Evolutionary conservation across 768 basidiomycete genomes (phyloP).

Genomic region (Lenzites betulinus): DNA sequence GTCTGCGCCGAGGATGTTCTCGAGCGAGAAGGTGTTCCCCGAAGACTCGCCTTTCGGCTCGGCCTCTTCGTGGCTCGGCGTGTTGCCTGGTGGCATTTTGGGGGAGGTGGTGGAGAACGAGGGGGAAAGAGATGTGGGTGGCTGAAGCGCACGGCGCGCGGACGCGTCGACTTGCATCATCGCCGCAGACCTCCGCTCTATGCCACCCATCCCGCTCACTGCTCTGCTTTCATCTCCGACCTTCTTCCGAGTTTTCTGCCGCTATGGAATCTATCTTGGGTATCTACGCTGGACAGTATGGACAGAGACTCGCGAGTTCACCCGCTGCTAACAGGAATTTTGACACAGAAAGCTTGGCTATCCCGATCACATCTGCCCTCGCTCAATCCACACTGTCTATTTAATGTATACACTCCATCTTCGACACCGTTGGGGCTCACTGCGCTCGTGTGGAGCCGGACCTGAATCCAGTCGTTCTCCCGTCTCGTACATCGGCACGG

Average conservation of each 20-base stretch:
- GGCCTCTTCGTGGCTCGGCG: background rate
- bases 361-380: no score
- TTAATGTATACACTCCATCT: no score
- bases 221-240: background rate
- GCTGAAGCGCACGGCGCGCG: constrained; percentile 7
- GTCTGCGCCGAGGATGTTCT: constrained; percentile 67
- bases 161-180: background rate
- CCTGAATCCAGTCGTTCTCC: no score
- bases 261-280: no score
- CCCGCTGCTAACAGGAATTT: no score
- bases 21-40: constrained; percentile 50
- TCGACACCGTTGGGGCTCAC: no score
- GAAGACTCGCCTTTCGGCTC: background rate
- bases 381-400: no score
- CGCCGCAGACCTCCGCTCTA: background rate
- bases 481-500: no score
- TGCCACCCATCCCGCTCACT: background rate
- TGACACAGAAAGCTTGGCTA: no score
- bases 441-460: no score
- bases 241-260: background rate
- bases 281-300: no score
- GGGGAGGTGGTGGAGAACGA: background rate
- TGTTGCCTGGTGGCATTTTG: constrained; percentile 17
- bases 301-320: no score
- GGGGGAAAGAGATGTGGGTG: constrained; percentile 2